Evolutionary conservation across 495 filamentous ascomycete species (phyloP).

Genomic region (Pyrenula aspistea): DNA sequence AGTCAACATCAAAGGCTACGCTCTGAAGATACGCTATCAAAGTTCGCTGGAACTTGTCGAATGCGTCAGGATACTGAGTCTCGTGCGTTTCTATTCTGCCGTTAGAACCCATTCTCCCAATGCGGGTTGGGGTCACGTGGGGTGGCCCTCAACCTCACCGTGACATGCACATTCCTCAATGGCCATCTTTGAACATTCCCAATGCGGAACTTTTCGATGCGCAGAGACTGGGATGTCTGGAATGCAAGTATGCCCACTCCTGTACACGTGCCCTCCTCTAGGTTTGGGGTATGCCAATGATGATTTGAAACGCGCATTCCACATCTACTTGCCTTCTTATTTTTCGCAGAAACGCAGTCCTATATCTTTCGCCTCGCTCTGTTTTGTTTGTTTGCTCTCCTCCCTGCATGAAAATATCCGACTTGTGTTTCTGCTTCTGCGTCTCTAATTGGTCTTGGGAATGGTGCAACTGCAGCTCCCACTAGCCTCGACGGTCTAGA

Average conservation of each 20-base stretch:
- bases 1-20: no score
- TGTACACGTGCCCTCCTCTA: neutral
- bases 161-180: neutral
- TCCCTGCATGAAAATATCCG: neutral
- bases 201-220: neutral
- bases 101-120: no score
- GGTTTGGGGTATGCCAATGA: neutral
- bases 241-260: neutral
- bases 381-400: neutral
- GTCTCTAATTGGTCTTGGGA: neutral
- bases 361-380: neutral
- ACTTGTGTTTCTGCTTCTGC: neutral
- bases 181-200: neutral
- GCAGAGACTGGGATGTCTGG: neutral
- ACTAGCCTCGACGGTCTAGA: neutral
- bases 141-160: neutral
- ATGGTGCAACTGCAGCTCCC: neutral
- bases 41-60: no score
- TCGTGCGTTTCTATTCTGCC: no score
- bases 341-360: neutral
- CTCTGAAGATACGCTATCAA: no score
- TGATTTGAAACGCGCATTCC: neutral
- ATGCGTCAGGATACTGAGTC: no score
- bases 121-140: neutral
- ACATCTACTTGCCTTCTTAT: neutral